Percentiles rank a stretch among this genome's conserved stretches.
phyloP scores from a whole-genome alignment of 1,284 basidiomycete species.

The Malassezia restricta region DNA sequence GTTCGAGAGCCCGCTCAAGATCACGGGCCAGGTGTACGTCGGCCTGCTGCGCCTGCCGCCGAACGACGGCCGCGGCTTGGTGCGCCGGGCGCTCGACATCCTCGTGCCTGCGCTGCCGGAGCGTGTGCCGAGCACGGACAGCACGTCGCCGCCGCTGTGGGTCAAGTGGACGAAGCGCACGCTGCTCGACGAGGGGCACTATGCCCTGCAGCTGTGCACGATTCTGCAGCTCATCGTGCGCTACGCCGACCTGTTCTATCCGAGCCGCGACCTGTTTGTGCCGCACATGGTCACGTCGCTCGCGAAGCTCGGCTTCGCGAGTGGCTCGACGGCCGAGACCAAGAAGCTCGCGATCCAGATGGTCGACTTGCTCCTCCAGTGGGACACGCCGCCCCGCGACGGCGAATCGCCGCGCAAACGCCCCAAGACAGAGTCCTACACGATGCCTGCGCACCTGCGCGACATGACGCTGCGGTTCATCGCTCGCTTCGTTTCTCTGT shows the following conservation, averaged over 20 bases:
- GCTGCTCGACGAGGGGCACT: slow-evolving; percentile 74
- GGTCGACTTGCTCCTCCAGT: slow-evolving; percentile 47
- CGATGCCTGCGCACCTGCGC: slow-evolving; percentile 34
- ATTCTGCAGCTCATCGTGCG: slow-evolving; percentile 87
- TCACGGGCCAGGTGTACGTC: slow-evolving; percentile 85
- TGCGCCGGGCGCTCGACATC: slow-evolving; percentile 77
- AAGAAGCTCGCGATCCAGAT: slow-evolving; percentile 53
- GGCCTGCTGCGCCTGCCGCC: slow-evolving; percentile 71
- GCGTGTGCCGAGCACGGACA: slow-evolving; percentile 46
- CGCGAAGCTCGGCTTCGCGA: slow-evolving; percentile 69
- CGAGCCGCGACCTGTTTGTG: slow-evolving; percentile 84
- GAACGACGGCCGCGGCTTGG: slow-evolving; percentile 63
- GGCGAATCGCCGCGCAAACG: slow-evolving; percentile 46
- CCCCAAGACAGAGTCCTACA: slow-evolving; percentile 40
- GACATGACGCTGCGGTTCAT: slow-evolving; percentile 74
- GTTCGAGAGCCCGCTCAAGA: slow-evolving; percentile 82
- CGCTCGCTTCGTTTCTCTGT: slow-evolving; percentile 67
- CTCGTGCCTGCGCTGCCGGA: slow-evolving; percentile 71
- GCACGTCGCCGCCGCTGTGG: slow-evolving; percentile 63
- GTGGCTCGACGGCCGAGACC: slow-evolving; percentile 60
- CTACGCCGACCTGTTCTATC: slow-evolving; percentile 83
- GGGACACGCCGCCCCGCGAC: slow-evolving; percentile 45
- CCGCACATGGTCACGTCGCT: slow-evolving; percentile 87
- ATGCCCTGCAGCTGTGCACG: slow-evolving; percentile 66
- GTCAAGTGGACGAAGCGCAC: slow-evolving; percentile 75